Percentiles rank a stretch among this genome's conserved stretches.
Conservation (phyloP, 768 basidiomycete species). For the Tricholoma saponaceum region DNA sequence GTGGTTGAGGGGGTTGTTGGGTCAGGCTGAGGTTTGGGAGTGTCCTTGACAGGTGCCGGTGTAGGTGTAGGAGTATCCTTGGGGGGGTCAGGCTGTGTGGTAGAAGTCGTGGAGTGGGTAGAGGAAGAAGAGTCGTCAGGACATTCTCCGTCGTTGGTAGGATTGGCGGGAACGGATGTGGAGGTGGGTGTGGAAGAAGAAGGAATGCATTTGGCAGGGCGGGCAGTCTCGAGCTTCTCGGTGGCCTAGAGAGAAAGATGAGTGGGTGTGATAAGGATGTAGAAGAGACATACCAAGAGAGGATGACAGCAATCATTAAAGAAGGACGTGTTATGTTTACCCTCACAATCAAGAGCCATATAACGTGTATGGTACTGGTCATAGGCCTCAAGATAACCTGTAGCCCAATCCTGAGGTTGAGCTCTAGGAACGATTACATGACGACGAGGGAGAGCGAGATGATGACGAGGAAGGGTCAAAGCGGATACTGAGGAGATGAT, state of each 20-base stretch:
- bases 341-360: slow-evolving; percentile 46
- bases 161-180: slow-evolving; percentile 13
- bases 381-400: slow-evolving; percentile 49
- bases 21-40: no score
- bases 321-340: slow-evolving; percentile 46
- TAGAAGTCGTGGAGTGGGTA: no score
- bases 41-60: slow-evolving; percentile 5
- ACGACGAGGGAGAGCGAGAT: background rate
- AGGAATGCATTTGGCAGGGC: slow-evolving; percentile 52
- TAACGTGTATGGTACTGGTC: slow-evolving; percentile 59
- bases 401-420: slow-evolving; percentile 38
- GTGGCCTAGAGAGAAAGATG: slow-evolving; percentile 32
- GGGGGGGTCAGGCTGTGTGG: background rate
- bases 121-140: slow-evolving; percentile 15
- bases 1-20: slow-evolving; percentile 10
- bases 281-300: slow-evolving; percentile 42
- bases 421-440: no score
- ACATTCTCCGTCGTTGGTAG: slow-evolving; percentile 17
- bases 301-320: slow-evolving; percentile 74
- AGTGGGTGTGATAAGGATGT: background rate
- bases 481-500: slow-evolving; percentile 35
- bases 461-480: slow-evolving; percentile 35
- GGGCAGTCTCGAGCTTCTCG: slow-evolving; percentile 42
- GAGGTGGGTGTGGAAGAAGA: slow-evolving; percentile 26
- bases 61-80: slow-evolving; percentile 9